These are phyloP conservation scores for Saccharomycopsis malanga DNA, from an alignment of 805 yeast species.

Conservation along the genomic window DNA sequence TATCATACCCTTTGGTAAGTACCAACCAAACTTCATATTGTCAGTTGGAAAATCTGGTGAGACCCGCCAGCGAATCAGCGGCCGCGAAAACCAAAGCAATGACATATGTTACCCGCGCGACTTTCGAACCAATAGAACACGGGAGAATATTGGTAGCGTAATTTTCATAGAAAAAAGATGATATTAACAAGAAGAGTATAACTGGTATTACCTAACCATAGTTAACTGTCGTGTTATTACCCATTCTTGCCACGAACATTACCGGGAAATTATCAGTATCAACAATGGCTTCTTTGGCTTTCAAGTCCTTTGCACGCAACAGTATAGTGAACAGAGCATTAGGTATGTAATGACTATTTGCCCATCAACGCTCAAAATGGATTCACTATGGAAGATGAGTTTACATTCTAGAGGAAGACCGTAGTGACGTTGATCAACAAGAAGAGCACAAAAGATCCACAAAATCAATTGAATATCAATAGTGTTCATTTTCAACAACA, in stretches of 20 bases:
- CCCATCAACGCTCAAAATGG: no score
- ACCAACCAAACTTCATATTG: no score
- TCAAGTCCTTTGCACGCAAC: constrained; percentile 37
- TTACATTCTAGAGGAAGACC: no score
- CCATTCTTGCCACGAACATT: background rate
- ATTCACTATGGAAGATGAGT: no score
- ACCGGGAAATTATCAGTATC: background rate
- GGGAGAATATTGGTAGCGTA: background rate
- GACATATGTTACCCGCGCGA: background rate
- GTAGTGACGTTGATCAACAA: no score
- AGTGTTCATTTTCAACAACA: no score
- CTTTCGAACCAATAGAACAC: background rate
- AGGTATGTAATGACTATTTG: constrained; percentile 30
- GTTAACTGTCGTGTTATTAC: no score
- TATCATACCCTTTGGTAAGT: no score
- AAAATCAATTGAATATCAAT: no score
- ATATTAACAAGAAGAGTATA: background rate
- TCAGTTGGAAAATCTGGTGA: no score
- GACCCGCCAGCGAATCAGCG: background rate
- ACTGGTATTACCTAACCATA: background rate
- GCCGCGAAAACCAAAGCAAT: background rate
- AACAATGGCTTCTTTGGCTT: constrained; percentile 36
- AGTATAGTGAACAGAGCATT: constrained; percentile 33
- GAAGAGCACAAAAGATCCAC: no score
- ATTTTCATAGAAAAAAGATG: background rate